Conservation (phyloP, 1,284 basidiomycete species). For the Trametes versicolor region DNA sequence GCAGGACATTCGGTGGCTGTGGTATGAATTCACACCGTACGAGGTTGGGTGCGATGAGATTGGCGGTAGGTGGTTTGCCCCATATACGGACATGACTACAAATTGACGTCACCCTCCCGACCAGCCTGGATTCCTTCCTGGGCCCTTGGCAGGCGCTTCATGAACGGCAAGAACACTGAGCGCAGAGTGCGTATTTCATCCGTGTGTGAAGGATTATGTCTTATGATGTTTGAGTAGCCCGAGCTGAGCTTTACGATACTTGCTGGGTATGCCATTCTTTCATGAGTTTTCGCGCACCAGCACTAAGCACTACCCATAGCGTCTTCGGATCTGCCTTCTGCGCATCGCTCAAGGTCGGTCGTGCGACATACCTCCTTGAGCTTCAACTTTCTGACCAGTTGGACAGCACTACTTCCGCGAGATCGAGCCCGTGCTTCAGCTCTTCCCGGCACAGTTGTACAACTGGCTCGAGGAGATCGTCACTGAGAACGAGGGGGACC, state of each 20-base stretch:
- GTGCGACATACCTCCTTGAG: not conserved
- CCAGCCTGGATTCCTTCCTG: constrained; percentile 53
- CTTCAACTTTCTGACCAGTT: not conserved
- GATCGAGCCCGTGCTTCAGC: constrained; percentile 47
- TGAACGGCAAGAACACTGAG: constrained; percentile 47
- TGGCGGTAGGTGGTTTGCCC: constrained; percentile 42
- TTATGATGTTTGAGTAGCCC: constrained; percentile 37
- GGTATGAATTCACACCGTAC: constrained; percentile 54
- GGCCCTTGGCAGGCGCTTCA: constrained; percentile 50
- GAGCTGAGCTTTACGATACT: constrained; percentile 52
- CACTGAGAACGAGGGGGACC: constrained; percentile 46
- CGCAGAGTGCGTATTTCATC: constrained; percentile 38
- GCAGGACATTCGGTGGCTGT: constrained; percentile 44
- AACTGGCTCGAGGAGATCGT: constrained; percentile 47
- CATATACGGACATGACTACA: not conserved
- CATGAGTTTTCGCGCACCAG: not conserved
- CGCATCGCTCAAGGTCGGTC: constrained; percentile 48
- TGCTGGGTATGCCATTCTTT: constrained; percentile 42
- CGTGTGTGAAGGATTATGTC: not conserved
- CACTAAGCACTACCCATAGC: constrained; percentile 25
- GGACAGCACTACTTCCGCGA: constrained; percentile 50
- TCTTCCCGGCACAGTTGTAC: constrained; percentile 48
- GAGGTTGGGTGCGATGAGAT: constrained; percentile 54
- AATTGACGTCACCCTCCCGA: constrained; percentile 22
- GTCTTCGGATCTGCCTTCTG: constrained; percentile 56